phyloP scores from a whole-genome alignment of 805 yeast genomes.

The Wickerhamomyces queroliae region DNA sequence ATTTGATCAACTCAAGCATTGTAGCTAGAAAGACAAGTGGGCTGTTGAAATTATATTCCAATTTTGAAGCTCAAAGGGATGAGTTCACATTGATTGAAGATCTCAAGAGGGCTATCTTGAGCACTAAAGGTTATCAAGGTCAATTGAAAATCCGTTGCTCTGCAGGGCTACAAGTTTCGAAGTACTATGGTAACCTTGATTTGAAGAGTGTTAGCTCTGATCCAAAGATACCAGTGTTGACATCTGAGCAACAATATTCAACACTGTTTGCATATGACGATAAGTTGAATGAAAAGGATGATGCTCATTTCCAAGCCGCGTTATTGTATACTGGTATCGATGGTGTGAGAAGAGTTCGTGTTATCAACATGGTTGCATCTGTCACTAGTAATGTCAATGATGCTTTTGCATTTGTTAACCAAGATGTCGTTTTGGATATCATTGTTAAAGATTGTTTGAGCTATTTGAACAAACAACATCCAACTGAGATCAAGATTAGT shows the following conservation, averaged over 20 bases:
- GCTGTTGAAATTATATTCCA: constrained; percentile 51
- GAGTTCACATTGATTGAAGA: constrained; percentile 60
- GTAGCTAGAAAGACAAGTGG: constrained; percentile 73
- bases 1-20: constrained; percentile 66
- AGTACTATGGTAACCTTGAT: constrained; percentile 59
- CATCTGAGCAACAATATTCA: constrained; percentile 58
- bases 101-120: constrained; percentile 43
- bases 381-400: constrained; percentile 70
- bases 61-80: constrained; percentile 65
- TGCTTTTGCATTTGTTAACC: constrained; percentile 76
- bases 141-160: constrained; percentile 84
- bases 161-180: constrained; percentile 73
- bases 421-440: constrained; percentile 53
- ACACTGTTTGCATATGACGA: constrained; percentile 77
- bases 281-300: constrained; percentile 58
- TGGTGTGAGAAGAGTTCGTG: constrained; percentile 81
- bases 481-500: constrained; percentile 43
- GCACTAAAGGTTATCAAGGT: constrained; percentile 68
- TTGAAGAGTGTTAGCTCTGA: constrained; percentile 37
- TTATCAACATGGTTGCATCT: constrained; percentile 77
- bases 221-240: constrained; percentile 64
- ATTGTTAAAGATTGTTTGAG: constrained; percentile 43
- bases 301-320: constrained; percentile 90
- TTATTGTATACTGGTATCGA: constrained; percentile 70
- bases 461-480: constrained; percentile 35